phyloP scores from a whole-genome alignment of 208 protist genomes.

The Leishmania major region DNA sequence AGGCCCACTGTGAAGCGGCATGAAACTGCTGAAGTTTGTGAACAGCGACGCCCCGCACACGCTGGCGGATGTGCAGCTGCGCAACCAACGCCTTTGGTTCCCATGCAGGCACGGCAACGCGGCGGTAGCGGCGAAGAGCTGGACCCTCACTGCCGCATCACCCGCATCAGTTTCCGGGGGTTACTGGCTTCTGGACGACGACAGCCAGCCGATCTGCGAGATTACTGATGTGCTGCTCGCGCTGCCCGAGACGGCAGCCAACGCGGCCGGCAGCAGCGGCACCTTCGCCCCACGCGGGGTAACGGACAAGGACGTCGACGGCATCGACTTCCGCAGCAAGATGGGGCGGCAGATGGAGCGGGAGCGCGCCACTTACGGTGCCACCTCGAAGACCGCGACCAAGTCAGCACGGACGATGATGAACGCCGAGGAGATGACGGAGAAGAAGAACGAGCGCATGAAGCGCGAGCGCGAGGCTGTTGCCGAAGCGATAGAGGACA shows the following conservation, averaged over 20 bases:
- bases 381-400: conserved; percentile 69
- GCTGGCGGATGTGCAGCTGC: conserved; percentile 44
- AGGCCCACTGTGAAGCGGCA: conserved; percentile 4
- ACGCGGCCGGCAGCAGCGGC: background rate
- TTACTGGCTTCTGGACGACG: conserved; percentile 81
- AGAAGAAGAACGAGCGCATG: conserved; percentile 52
- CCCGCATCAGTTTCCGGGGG: conserved; percentile 27
- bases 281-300: conserved; percentile 42
- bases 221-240: conserved; percentile 58
- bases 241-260: conserved; percentile 19
- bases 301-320: conserved; percentile 44
- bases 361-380: conserved; percentile 66
- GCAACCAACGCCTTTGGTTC: conserved; percentile 35
- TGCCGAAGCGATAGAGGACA: conserved; percentile 64
- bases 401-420: conserved; percentile 62
- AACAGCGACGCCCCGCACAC: conserved; percentile 78
- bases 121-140: conserved; percentile 32
- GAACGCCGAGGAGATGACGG: conserved; percentile 61
- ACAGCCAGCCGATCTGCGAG: conserved; percentile 60
- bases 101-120: conserved; percentile 19
- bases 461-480: conserved; percentile 62
- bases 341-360: conserved; percentile 67
- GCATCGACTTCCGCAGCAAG: conserved; percentile 76
- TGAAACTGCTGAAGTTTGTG: conserved; percentile 84
- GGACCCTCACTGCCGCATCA: conserved; percentile 28